Conservation (phyloP, 2,329 filamentous ascomycete species). For the Fusarium austroafricanum region DNA sequence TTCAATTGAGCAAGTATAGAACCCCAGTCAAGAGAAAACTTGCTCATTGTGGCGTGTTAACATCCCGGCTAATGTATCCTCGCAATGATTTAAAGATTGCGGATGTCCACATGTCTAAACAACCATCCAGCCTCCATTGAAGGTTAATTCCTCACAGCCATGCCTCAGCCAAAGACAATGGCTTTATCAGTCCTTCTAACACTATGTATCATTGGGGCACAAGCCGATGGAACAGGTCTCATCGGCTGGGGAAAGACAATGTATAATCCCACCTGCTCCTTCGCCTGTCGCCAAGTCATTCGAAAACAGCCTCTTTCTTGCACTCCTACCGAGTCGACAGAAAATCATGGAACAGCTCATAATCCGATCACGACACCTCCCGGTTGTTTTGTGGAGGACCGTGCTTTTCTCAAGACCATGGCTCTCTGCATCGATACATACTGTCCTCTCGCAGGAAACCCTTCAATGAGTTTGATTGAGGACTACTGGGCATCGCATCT, state of each 20-base stretch:
- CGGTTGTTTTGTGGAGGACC: conserved; percentile 47
- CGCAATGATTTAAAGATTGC: background rate
- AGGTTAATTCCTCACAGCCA: background rate
- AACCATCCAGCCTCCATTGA: no score
- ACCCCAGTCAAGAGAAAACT: background rate
- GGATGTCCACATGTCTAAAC: background rate
- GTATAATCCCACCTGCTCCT: conserved; percentile 50
- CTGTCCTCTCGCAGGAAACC: conserved; percentile 42
- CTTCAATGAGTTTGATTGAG: conserved; percentile 30
- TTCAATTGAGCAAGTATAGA: background rate
- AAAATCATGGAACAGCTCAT: conserved; percentile 43
- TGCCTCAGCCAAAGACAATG: background rate
- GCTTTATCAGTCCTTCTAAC: background rate
- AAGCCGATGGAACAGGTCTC: conserved; percentile 45
- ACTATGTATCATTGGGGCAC: background rate
- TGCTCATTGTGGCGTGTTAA: background rate
- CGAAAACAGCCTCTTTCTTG: conserved; percentile 45
- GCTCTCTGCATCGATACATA: conserved; percentile 51
- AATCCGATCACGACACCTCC: conserved; percentile 39
- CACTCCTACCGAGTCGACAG: conserved; percentile 42
- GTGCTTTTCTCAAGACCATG: conserved; percentile 49
- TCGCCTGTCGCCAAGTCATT: conserved; percentile 50
- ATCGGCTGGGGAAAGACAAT: conserved; percentile 53
- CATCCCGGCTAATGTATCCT: background rate
- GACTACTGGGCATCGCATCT: conserved; percentile 49